Evolutionary conservation across 345 rosid species (phyloP), one percentile per base, ranked within the genome.

Genomic region (Mangifera indica): DNA sequence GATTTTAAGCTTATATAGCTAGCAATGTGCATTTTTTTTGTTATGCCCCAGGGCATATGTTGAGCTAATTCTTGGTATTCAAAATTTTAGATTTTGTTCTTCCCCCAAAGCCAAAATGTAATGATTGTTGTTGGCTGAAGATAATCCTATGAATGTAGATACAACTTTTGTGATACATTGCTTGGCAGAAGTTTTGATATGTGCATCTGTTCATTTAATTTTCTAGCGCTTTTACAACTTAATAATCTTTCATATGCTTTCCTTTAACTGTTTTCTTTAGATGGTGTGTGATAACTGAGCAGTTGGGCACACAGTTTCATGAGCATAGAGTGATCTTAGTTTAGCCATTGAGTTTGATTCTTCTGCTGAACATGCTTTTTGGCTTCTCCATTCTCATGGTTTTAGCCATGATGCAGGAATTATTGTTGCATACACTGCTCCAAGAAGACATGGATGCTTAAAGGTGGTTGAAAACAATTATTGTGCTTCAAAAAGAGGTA

Each of bases 401-500:
- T 76, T 70, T 60, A 34, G 56, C 58, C 68, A 37, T 56, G 73
- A 32, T 82, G 78, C 84, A 94, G 97, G 98, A 42, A 81, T 94
- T 29, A 32, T 77, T 58, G 92, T 92, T 52, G 89, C 97, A 72
- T 92, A 85, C 76, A 81, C 93, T 61, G 97, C 93, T 79, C 95
- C 97, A 72, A 77, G 79, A 74, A 87, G 97, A 72, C 89, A 90
- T 84, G 89, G 85, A 83, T 89, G 92, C 85, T 85, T 94, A 54
- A 89, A 82, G 76, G 88, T 94, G 55, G 97, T 94, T 48, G 98
- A 92, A 69, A 94, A 94, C 78, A 89, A 85, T 77, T 94, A 84
- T 80, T 93, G 98, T 78, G 89, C 97, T 70, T 93, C 98, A n/a
- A 87, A 83, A 85, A 85, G 94, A 79, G 97, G 98, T 90, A 78